Conservation (phyloP, 2,329 filamentous ascomycete species). For the Monosporascus sp. region DNA sequence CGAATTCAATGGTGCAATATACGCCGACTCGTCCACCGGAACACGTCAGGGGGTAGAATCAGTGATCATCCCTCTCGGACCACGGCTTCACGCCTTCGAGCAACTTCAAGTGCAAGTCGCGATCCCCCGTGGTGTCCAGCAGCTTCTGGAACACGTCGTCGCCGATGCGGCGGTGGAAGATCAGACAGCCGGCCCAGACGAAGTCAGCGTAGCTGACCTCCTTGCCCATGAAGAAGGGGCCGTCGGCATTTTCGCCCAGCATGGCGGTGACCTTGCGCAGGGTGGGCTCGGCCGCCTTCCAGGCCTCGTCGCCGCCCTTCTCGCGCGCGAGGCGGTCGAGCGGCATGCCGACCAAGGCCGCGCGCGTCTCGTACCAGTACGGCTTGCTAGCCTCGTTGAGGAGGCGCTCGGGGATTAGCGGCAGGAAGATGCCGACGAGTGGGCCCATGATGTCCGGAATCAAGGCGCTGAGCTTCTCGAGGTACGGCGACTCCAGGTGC, state of each 20-base stretch:
- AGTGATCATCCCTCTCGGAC: constrained; percentile 35
- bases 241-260: constrained; percentile 49
- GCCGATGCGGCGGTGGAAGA: constrained; percentile 31
- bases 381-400: constrained; percentile 45
- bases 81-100: constrained; percentile 37
- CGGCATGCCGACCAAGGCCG: constrained; percentile 43
- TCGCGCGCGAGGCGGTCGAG: constrained; percentile 44
- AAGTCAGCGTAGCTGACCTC: constrained; percentile 54
- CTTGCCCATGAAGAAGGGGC: constrained; percentile 57
- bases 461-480: constrained; percentile 38
- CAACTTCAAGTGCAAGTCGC: constrained; percentile 31
- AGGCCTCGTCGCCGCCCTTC: constrained; percentile 45
- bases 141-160: constrained; percentile 29
- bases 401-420: constrained; percentile 43
- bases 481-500: constrained; percentile 49
- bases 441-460: constrained; percentile 26
- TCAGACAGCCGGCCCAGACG: constrained; percentile 41
- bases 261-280: constrained; percentile 35
- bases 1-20: background rate
- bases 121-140: constrained; percentile 33
- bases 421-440: constrained; percentile 39
- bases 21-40: background rate
- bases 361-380: constrained; percentile 53
- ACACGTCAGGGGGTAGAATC: background rate
- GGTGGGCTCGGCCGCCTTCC: constrained; percentile 33